phyloP scores from a whole-genome alignment of 1,139 yeast genomes.

The Pichiaceae sp. region DNA sequence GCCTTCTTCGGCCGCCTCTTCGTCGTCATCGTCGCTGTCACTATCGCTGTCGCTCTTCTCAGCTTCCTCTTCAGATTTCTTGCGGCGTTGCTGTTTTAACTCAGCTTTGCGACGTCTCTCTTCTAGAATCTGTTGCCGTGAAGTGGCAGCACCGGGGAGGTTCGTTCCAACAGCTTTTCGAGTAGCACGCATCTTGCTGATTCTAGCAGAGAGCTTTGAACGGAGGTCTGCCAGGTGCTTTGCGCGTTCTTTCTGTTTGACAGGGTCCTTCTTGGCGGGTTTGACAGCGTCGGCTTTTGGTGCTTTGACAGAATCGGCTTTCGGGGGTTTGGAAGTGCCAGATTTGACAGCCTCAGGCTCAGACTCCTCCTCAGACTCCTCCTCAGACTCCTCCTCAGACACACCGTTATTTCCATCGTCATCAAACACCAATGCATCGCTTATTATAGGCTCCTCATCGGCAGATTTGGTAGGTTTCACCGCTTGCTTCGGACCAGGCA shows the following conservation, averaged over 20 bases:
- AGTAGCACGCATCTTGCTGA: slow-evolving; percentile 60
- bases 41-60: slow-evolving; percentile 27
- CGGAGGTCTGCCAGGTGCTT: slow-evolving; percentile 53
- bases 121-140: slow-evolving; percentile 67
- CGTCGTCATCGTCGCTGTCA: slow-evolving; percentile 32
- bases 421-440: slow-evolving; percentile 3
- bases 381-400: slow-evolving; percentile 7
- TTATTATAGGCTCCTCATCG: slow-evolving; percentile 8
- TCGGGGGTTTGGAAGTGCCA: slow-evolving; percentile 1
- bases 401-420: slow-evolving; percentile 9
- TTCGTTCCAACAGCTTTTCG: slow-evolving; percentile 90
- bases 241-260: slow-evolving; percentile 36
- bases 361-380: slow-evolving; percentile 4
- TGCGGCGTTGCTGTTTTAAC: slow-evolving; percentile 31
- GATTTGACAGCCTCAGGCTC: slow-evolving; percentile 6
- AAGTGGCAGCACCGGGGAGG: slow-evolving; percentile 71
- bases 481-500: slow-evolving; percentile 43
- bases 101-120: slow-evolving; percentile 42
- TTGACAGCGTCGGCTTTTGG: slow-evolving; percentile 14
- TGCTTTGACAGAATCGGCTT: slow-evolving; percentile 5
- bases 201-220: slow-evolving; percentile 60
- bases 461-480: slow-evolving; percentile 6
- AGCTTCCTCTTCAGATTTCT: slow-evolving; percentile 22
- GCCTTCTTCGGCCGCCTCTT: slow-evolving; percentile 21
- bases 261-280: slow-evolving; percentile 26